Evolutionary conservation across 106 monocot species (phyloP), one percentile per base, ranked within the genome.

Genomic region (Dendrobium chrysotoxum): DNA sequence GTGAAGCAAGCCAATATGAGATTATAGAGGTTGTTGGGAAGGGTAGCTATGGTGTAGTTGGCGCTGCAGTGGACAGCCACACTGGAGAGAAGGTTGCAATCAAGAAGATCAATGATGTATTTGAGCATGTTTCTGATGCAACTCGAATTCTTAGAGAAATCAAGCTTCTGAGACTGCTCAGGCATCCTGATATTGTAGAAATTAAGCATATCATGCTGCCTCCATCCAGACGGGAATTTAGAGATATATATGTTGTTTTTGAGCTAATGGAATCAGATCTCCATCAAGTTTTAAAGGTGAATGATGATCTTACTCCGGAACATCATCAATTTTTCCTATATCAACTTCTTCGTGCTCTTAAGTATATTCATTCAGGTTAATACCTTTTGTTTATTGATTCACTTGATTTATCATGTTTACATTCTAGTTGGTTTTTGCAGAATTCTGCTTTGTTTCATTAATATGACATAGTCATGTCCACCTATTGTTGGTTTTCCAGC

Each of bases 191-290:
- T 77, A 85, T 92, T 46, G 92, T 92, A 25, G 89, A 88, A 75
- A 92, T 92, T 61, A 92, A 90, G 81, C 92, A 92, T 67, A 90
- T 92, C 30, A 90, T 92, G 90, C 88, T 92, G 70, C 92, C 92
- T 77, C 92, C 92, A 55, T 90, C 84, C 30, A 31, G 92, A 42
- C 84, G 90, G 65, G 92, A 92, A 65, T 92, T 92, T 53, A 92
- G 79, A 61, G 92, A 92, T 85, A 89, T 92, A 65, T 92, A 89
- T 86, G 89, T 92, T 83, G 92, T 92, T 82, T 92, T 92, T 40
- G 92, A 92, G 82, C 82, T 92, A 64, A 92, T 92, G 92, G 92
- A 92, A 41, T 90, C 89, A 1, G 92, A 92, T 74, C 86, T 90
- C 53, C 92, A 92, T 82, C 92, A 90, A 82, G 92, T 92, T 25